Base-by-base conservation (phyloP, 371 early-diverging fungal genomes). In the Mortierella sp. region DNA sequence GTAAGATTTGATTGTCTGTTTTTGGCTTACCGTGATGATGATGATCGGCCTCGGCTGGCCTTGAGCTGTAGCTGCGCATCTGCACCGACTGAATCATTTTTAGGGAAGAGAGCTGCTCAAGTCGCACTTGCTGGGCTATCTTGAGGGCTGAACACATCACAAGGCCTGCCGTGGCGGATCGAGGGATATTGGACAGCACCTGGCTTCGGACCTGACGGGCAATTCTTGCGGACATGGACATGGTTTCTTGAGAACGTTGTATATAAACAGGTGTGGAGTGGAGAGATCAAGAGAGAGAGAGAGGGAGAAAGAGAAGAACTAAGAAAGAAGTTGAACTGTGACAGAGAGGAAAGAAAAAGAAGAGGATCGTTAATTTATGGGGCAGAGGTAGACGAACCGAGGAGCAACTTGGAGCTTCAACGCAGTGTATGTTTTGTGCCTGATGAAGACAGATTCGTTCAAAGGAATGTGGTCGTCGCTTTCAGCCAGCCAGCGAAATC, bases 11-110 rank as follows among this genome's bases (percentile, higher is more conserved):
- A 17, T 39, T 50, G 28, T 50, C 66, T 54, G 34, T 41, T 49
- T 72, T 61, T 28, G 76, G 64, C 76, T 60, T 75, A 75, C 76
- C 69, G 76, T 64, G 64, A 30, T 67, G 69, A 30, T 67, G 69
- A 50, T 44, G 56, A 64, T 72, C 76, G 30, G 60, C 56, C 6
- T 75, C 76, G 46, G 76, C 69, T 59, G 76, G 76, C 8, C 76
- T 51, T 31, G 60, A 32, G 61, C 76, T 75, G 61, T 75, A 75
- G 21, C 59, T 57, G 69, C 76, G 76, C 69, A 63, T 60, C 9
- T 53, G 58, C 34, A 39, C 30, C 37, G 59, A 17, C 52, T 23
- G 37, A 41, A 27, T 26, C 39, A 47, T 34, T 28, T 6, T 19
- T 26, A 4, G 12, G 1, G 44, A 15, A 1, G n/a, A 24, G 28